A percentile compares a stretch with the other conserved stretches of the same genome.
Conservation (phyloP, 345 rosid species). For the Aquilaria sinensis region DNA sequence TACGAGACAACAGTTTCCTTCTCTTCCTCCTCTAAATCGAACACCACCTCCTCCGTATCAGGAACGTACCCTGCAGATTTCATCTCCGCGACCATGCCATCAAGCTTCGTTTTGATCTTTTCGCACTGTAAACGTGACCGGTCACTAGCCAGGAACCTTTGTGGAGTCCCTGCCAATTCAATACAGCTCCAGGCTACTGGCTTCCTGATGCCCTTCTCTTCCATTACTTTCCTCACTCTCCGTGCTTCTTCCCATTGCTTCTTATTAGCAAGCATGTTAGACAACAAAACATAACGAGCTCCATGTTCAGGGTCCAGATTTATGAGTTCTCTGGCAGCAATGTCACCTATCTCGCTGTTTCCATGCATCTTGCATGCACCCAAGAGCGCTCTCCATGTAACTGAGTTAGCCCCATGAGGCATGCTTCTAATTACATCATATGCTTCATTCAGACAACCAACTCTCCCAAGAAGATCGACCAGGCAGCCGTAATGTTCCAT, state of each 20-base stretch:
- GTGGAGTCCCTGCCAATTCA: constrained; percentile 25
- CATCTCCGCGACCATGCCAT: constrained; percentile 23
- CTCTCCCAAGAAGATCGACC: constrained; percentile 62
- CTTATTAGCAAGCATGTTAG: constrained; percentile 26
- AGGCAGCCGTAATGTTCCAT: constrained; percentile 59
- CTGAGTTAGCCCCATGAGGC: constrained; percentile 48
- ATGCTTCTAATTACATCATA: constrained; percentile 30
- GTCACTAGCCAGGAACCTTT: constrained; percentile 23
- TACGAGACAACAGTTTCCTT: constrained; percentile 28
- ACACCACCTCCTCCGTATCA: constrained; percentile 20
- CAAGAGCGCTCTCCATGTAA: constrained; percentile 38
- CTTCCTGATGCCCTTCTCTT: constrained; percentile 26
- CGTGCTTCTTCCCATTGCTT: constrained; percentile 30
- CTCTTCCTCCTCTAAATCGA: constrained; percentile 38
- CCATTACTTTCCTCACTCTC: constrained; percentile 31
- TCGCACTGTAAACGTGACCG: constrained; percentile 17
- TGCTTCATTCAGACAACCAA: constrained; percentile 49
- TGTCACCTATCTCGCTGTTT: constrained; percentile 22
- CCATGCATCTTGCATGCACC: constrained; percentile 35
- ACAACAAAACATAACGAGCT: constrained; percentile 26
- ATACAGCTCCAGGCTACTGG: constrained; percentile 30
- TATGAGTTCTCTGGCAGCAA: constrained; percentile 21
- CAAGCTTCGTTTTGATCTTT: constrained; percentile 24
- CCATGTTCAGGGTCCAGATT: constrained; percentile 33
- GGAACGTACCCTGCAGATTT: constrained; percentile 30